These are phyloP conservation scores for Boletus patriciae DNA, from an alignment of 768 basidiomycete species.

Conservation along the genomic window DNA sequence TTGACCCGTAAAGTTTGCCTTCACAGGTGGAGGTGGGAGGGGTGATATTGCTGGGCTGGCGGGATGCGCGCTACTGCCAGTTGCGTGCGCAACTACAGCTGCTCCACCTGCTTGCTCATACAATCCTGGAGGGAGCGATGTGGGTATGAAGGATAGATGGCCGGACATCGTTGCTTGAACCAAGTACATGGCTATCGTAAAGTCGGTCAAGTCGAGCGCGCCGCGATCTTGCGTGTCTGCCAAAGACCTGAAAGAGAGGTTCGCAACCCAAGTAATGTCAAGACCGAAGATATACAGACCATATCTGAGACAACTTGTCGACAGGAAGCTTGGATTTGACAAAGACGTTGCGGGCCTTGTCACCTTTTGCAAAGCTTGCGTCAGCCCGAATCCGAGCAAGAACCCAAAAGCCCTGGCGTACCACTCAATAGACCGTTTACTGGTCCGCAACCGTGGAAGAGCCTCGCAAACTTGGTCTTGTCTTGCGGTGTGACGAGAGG, in stretches of 20 bases:
- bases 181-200: conserved; percentile 94
- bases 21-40: conserved; percentile 60
- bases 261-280: neutral
- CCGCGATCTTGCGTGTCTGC: conserved; percentile 96
- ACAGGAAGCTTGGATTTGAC: conserved; percentile 85
- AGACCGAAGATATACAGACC: conserved; percentile 48
- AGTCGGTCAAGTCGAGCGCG: conserved; percentile 84
- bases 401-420: conserved; percentile 38
- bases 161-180: conserved; percentile 91
- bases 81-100: conserved; percentile 48
- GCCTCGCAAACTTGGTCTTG: conserved; percentile 74
- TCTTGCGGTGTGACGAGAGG: conserved; percentile 79
- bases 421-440: conserved; percentile 77
- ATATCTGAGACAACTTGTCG: conserved; percentile 90
- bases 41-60: conserved; percentile 53
- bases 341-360: conserved; percentile 88
- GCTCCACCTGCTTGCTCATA: conserved; percentile 77
- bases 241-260: conserved; percentile 61
- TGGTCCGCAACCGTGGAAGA: conserved; percentile 75
- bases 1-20: conserved; percentile 50
- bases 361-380: conserved; percentile 42
- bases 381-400: neutral
- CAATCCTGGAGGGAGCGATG: conserved; percentile 73
- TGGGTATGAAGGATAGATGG: conserved; percentile 68
- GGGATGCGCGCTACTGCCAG: conserved; percentile 59